Base-by-base conservation (phyloP, 805 yeast genomes). In the Yarrowia alimentaria region DNA sequence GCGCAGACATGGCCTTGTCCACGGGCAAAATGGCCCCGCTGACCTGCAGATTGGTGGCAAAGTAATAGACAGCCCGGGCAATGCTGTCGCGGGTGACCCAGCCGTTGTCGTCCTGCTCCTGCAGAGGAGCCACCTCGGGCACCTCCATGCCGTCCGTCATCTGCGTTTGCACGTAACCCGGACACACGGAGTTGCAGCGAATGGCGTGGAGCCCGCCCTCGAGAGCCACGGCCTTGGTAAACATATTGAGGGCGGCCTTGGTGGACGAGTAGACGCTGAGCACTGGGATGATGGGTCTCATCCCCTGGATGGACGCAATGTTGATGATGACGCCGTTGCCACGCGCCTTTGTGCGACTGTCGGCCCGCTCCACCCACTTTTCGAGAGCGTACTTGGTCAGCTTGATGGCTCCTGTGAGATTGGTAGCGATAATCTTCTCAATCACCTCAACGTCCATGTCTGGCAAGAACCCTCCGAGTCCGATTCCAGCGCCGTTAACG, bases 141-240 rank as follows among this genome's bases (percentile, higher is more conserved):
- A 20, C 45, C 0, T 24, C 45, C 20, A 56, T 57, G 10, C 34
- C 28, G 6, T 48, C 26, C 16, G 59, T 55, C 80, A 87, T 85
- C 4, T 76, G 84, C 0, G 95, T 86, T 19, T 76, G 83, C 5
- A 65, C 67, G 20, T 84, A 66, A 0, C 91, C 91, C 0, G 95
- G 93, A 14, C 80, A 63, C 1, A 88, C 63, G 1, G 83, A 70
- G 62, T 85, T 85, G 33, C 81, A 81, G 31, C 86, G 64, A 2
- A 87, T 72, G 9, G 70, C 69, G 21, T 67, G 63, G 1, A 78
- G 64, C 11, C 73, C 74, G 54, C 83, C 60, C 57, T 87, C 96
- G 0, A 63, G 57, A 0, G 90, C 83, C 26, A 85, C 60, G 0
- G 81, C 63, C 40, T 69, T 65, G 0, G 88, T 76, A 57, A 86